A percentile compares a stretch with the other conserved stretches of the same genome.
phyloP scores from a whole-genome alignment of 2,329 filamentous ascomycete species.

The Westerdykella ornata region DNA sequence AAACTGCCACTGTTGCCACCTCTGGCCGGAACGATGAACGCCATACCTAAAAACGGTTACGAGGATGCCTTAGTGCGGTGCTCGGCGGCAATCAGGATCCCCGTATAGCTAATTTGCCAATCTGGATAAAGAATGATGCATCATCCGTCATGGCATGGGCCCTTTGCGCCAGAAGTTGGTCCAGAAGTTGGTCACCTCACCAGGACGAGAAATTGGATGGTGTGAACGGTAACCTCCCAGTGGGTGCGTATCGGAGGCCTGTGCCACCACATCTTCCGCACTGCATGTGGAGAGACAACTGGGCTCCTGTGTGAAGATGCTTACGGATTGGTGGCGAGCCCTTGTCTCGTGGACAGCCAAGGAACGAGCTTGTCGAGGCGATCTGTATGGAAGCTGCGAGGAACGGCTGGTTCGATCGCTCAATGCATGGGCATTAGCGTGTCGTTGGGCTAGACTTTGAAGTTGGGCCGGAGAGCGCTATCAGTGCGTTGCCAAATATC shows the following conservation, averaged over 20 bases:
- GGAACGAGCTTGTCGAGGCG: slow-evolving; percentile 2
- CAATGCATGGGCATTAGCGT: slow-evolving; percentile 3
- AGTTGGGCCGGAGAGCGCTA: slow-evolving; percentile 6
- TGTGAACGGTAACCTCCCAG: slow-evolving; percentile 7
- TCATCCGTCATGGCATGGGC: slow-evolving; percentile 14
- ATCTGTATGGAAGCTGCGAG: slow-evolving; percentile 11
- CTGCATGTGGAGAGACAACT: background rate
- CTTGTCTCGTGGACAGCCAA: slow-evolving; percentile 9
- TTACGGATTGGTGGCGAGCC: slow-evolving; percentile 6
- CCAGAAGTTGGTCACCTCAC: slow-evolving; percentile 3
- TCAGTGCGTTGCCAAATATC: slow-evolving; percentile 12
- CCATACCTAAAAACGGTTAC: slow-evolving; percentile 4
- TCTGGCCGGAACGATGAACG: slow-evolving; percentile 4
- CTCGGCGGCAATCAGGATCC: slow-evolving; percentile 5
- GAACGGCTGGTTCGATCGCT: slow-evolving; percentile 7
- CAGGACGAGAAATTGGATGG: slow-evolving; percentile 11
- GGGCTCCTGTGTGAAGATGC: background rate
- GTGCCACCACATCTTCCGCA: background rate
- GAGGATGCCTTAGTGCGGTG: slow-evolving; percentile 1
- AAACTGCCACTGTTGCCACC: slow-evolving; percentile 16
- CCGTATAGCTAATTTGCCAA: slow-evolving; percentile 15
- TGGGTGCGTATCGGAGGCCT: slow-evolving; percentile 6
- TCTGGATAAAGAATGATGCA: slow-evolving; percentile 22
- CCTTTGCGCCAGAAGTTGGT: slow-evolving; percentile 11
- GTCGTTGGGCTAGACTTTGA: slow-evolving; percentile 10